Conservation (phyloP, 2,329 filamentous ascomycete genomes). For the Tolypocladium tropicale region DNA sequence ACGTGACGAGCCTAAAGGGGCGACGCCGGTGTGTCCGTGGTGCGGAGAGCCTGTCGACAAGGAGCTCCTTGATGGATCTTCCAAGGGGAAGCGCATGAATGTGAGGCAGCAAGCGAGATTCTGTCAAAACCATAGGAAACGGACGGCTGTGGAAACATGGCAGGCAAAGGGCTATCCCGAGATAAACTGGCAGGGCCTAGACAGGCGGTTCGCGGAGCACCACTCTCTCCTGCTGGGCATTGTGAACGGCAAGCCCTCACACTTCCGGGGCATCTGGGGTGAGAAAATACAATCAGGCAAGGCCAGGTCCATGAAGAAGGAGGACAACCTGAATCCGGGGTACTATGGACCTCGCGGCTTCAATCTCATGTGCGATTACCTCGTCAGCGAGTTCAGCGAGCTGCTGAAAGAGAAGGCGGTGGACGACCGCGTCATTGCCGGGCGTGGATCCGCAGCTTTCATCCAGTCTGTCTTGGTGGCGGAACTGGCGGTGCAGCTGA, state of each 20-base stretch:
- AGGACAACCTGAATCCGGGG: constrained; percentile 54
- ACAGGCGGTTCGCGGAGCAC: constrained; percentile 47
- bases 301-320: constrained; percentile 49
- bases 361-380: constrained; percentile 58
- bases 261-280: constrained; percentile 49
- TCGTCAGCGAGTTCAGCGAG: constrained; percentile 49
- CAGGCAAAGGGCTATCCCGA: constrained; percentile 51
- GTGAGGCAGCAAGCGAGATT: constrained; percentile 52
- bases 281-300: constrained; percentile 45
- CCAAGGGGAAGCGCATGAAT: constrained; percentile 35
- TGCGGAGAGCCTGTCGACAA: constrained; percentile 51
- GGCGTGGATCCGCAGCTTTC: constrained; percentile 56
- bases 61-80: constrained; percentile 42
- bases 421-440: constrained; percentile 55
- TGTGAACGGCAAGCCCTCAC: constrained; percentile 47
- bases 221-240: constrained; percentile 45
- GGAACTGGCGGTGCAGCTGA: constrained; percentile 48
- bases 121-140: constrained; percentile 51
- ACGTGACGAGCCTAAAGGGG: not conserved
- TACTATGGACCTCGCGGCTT: constrained; percentile 77
- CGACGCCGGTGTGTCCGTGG: constrained; percentile 48
- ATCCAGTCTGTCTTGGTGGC: constrained; percentile 70
- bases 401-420: constrained; percentile 52
- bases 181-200: constrained; percentile 58
- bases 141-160: constrained; percentile 39